Base-by-base conservation (phyloP, 1,284 basidiomycete genomes). In the Psilocybe mexicana region DNA sequence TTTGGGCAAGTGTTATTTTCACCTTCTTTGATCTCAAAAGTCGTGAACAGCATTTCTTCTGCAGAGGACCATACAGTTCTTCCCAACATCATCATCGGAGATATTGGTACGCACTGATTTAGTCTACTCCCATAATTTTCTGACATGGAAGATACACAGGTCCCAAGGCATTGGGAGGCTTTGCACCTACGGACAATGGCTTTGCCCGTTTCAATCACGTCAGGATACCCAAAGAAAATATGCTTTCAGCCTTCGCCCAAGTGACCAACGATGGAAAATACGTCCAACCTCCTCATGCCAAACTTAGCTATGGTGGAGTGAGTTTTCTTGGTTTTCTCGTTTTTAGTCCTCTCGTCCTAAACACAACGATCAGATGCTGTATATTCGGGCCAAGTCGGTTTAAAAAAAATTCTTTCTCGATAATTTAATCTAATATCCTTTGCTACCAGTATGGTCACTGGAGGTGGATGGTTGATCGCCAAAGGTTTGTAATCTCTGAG, bases 271-370 rank as follows among this genome's bases (percentile, higher is more conserved):
- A 84, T 0, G 89, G 88, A 3, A 72, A 77, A 63, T 94, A 93
- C 67, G 66, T 87, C 30, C 78, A 80, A 61, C 90, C 91, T 12
- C 85, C 85, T 12, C 88, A 89, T 64, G 80, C 85, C 2, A 93
- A 92, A 69, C 72, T 93, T 10, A 87, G 84, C 62, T 93, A 92
- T 67, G 88, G 90, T 52, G 88, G 90, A 6, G 88, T 90, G 67
- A 70, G 83, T 79, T 25, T 38, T 45, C 30, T 18, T 18, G 18
- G 30, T 40, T 33, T 51, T 11, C 12, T 40, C 48, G 3, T n/a
- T 18, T 6, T 25, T 14, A 53, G 36, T 14, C 43, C 63, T 35
- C 40, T 43, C 2, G 43, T 18, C 18, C 56, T 33, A 11, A 28
- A 28, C 30, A 43, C 8, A 50, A 10, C n/a, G 42, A n/a, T 0